Evolutionary conservation across 2,329 filamentous ascomycete species (phyloP).

Genomic region (Tympanopsis confertula): DNA sequence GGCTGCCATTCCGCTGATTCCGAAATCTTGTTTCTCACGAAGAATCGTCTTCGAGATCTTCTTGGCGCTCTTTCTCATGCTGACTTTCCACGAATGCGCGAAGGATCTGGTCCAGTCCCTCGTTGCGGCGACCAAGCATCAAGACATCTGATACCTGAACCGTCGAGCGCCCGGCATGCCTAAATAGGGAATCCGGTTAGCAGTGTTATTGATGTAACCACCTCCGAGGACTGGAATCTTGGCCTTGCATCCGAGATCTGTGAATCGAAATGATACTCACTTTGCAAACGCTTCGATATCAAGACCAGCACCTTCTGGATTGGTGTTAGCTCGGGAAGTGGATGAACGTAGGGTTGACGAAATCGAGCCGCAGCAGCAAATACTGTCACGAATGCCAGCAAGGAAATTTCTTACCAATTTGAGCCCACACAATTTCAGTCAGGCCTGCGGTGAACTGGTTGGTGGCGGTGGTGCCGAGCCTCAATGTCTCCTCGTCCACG

Average conservation of each 20-base stretch:
- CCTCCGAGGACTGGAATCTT: background rate
- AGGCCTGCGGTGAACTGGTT: conserved; percentile 79
- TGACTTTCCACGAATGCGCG: conserved; percentile 53
- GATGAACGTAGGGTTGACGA: conserved; percentile 2
- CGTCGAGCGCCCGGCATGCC: conserved; percentile 70
- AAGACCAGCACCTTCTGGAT: conserved; percentile 35
- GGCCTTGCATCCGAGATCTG: background rate
- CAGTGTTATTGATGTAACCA: background rate
- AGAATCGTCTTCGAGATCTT: too few species aligned
- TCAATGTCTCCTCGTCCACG: conserved; percentile 71
- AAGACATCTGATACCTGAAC: conserved; percentile 81
- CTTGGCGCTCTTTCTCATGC: conserved; percentile 1
- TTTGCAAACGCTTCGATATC: conserved; percentile 53
- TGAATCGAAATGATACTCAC: conserved; percentile 13
- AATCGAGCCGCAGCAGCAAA: too few species aligned
- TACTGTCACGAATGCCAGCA: too few species aligned
- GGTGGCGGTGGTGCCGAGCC: conserved; percentile 70
- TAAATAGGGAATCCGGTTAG: conserved; percentile 27
- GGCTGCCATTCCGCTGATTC: too few species aligned
- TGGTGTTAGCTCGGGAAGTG: background rate
- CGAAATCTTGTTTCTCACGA: too few species aligned
- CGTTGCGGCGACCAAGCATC: conserved; percentile 75
- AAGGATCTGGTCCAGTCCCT: conserved; percentile 69
- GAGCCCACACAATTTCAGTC: conserved; percentile 78
- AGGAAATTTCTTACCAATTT: conserved; percentile 74